Base-by-base conservation (phyloP, 2,329 filamentous ascomycete species). In the Clarireedia homoeocarpa region DNA sequence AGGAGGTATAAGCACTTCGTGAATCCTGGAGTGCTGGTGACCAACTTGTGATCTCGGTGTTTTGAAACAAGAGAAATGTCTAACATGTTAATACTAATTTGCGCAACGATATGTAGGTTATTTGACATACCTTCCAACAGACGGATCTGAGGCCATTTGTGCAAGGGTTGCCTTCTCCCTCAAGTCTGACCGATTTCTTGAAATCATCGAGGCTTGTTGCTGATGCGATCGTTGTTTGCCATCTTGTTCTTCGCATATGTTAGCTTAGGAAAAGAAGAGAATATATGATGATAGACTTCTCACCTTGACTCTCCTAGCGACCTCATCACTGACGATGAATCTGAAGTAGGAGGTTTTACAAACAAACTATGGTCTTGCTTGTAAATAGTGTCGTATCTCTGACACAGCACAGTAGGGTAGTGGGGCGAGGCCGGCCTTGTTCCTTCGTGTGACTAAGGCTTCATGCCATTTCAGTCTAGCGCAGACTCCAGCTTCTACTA, bases 51-150 rank as follows among this genome's bases (percentile, higher is more conserved):
- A 77, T 75, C 53, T 86, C 78, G 9, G 84, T 74, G 51, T 80
- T 79, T 61, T 86, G 83, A 68, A 91, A 92, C 30, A 96, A 76
- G 47, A 96, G 75, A 70, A 96, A 95, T 39, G 82, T 82, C 89
- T 92, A 51, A 17, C 15, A 30, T 20, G 9, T 30, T 12, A 38
- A 46, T 49, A 55, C 58, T 59, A 52, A 57, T 36, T 26, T 17
- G 44, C 14, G 45, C 36, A 42, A 12, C 4, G 23, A 30, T 23
- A 20, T 44, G 27, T 36, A 48, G 50, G 36, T 6, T 26, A 26
- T 48, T 20, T 40, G 4, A 60, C 59, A 65, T 68, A 86, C 88
- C 82, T 96, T 96, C 92, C 92, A 97, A 71, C 88, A 95, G 39
- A 95, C 80, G 3, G 92, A 96, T 55, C 91, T 84, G 61, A 91